These are phyloP conservation scores for Termitomyces sp. DNA, from an alignment of 768 basidiomycete genomes.

Conservation along the genomic window DNA sequence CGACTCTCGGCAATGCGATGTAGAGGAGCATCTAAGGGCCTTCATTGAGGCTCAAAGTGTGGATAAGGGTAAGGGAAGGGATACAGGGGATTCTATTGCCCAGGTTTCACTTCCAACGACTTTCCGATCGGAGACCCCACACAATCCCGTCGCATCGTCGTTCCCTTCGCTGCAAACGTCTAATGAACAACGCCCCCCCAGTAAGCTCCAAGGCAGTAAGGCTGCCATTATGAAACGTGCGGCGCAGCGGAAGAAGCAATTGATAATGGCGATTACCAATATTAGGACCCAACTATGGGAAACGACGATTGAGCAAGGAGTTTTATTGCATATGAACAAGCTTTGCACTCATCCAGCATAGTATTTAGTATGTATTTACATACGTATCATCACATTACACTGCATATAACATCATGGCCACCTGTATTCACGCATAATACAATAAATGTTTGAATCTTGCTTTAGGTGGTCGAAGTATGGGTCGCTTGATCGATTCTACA, in stretches of 20 bases:
- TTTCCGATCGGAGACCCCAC: neutral
- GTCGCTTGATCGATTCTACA: too few relatives aligned
- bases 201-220: constrained; percentile 25
- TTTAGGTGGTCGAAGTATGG: neutral
- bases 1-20: constrained; percentile 3
- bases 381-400: constrained; percentile 2
- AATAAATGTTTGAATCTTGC: neutral
- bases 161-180: neutral
- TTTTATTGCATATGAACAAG: constrained; percentile 44
- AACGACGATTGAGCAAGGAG: constrained; percentile 66
- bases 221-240: constrained; percentile 50
- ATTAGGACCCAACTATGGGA: constrained; percentile 74
- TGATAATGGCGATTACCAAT: constrained; percentile 52
- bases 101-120: neutral
- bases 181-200: neutral
- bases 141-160: neutral
- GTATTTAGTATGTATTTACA: constrained; percentile 4
- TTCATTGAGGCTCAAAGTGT: neutral
- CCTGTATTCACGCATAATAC: neutral
- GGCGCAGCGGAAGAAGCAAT: constrained; percentile 44
- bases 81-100: constrained; percentile 1
- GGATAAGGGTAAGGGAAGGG: constrained; percentile 25
- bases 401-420: neutral
- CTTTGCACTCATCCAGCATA: constrained; percentile 14
- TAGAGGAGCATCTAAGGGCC: constrained; percentile 5